Percentiles rank a stretch among this genome's conserved stretches.
Conservation (phyloP, 495 filamentous ascomycete genomes). For the Penicillium soppii region DNA sequence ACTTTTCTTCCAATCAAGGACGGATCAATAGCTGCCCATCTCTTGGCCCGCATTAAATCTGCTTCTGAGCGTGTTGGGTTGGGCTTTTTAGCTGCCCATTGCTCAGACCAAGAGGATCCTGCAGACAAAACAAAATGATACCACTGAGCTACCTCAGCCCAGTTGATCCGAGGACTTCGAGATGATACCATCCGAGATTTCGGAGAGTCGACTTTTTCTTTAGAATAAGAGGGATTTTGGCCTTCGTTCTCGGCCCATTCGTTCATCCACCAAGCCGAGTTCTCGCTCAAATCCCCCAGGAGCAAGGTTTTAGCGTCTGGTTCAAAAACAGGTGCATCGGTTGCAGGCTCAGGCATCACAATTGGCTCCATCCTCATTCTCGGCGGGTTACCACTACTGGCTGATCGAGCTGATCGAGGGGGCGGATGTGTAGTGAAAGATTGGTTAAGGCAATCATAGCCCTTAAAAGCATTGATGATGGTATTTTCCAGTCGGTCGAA, state of each 20-base stretch:
- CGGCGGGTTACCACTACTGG: conserved; percentile 27
- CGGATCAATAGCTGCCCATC: conserved; percentile 32
- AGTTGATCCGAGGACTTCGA: conserved; percentile 73
- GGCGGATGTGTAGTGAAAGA: conserved; percentile 56
- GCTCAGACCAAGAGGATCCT: conserved; percentile 59
- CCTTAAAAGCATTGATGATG: conserved; percentile 64
- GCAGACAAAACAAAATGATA: conserved; percentile 69
- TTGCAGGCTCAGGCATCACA: conserved; percentile 11
- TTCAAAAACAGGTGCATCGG: conserved; percentile 42
- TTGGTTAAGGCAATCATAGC: conserved; percentile 67
- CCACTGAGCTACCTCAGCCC: conserved; percentile 70
- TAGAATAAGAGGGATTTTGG: conserved; percentile 20
- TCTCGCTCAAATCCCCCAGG: conserved; percentile 78
- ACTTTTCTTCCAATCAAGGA: conserved; percentile 59
- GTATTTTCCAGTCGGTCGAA: conserved; percentile 79
- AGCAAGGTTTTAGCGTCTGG: conserved; percentile 77
- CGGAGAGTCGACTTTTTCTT: conserved; percentile 20
- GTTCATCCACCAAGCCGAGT: conserved; percentile 82
- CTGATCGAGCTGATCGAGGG: conserved; percentile 22
- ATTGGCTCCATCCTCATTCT: conserved; percentile 27
- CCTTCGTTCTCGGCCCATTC: conserved; percentile 35
- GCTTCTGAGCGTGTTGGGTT: conserved; percentile 25
- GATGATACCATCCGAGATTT: conserved; percentile 49
- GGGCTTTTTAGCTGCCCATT: conserved; percentile 44
- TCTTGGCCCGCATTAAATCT: conserved; percentile 21